These are phyloP conservation scores for Blastobotrys aristatus DNA, from an alignment of 1,139 yeast species.

Conservation along the genomic window DNA sequence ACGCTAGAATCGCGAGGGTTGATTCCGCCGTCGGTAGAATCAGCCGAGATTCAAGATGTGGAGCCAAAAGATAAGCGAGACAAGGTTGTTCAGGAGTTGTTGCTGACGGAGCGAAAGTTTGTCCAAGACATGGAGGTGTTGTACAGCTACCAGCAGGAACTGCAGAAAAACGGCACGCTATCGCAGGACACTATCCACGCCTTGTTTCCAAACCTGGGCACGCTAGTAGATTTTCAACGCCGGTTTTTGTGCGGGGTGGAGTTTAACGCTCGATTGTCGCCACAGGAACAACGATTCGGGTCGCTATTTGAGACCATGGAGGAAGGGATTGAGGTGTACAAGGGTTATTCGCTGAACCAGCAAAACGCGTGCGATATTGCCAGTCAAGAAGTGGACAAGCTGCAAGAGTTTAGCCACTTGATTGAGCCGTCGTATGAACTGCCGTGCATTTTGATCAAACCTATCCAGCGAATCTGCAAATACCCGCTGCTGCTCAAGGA, in stretches of 20 bases:
- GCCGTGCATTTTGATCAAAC: conserved; percentile 85
- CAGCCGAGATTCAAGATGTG: conserved; percentile 12
- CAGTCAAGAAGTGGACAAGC: conserved; percentile 53
- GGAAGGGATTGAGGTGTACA: conserved; percentile 81
- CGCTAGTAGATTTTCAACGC: conserved; percentile 87
- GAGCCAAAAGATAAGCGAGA: conserved; percentile 41
- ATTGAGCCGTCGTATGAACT: conserved; percentile 86
- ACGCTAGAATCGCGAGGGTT: conserved; percentile 27
- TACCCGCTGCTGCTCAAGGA: conserved; percentile 81
- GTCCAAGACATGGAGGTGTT: conserved; percentile 84
- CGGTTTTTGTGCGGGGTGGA: conserved; percentile 84
- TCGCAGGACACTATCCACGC: conserved; percentile 76
- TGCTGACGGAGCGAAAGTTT: conserved; percentile 86
- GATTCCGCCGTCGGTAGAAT: conserved; percentile 17
- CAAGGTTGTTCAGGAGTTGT: conserved; percentile 76
- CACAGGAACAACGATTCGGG: conserved; percentile 78
- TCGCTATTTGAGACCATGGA: conserved; percentile 74
- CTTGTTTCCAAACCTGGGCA: conserved; percentile 81
- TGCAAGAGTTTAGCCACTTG: conserved; percentile 52
- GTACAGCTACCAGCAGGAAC: conserved; percentile 60
- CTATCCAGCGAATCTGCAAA: conserved; percentile 90
- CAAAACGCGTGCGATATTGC: conserved; percentile 81
- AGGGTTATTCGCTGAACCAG: conserved; percentile 82
- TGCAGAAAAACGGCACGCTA: conserved; percentile 59
- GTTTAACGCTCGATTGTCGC: conserved; percentile 73